These are phyloP conservation scores for Alectoria sarmentosa DNA, from an alignment of 495 filamentous ascomycete genomes.

Conservation along the genomic window DNA sequence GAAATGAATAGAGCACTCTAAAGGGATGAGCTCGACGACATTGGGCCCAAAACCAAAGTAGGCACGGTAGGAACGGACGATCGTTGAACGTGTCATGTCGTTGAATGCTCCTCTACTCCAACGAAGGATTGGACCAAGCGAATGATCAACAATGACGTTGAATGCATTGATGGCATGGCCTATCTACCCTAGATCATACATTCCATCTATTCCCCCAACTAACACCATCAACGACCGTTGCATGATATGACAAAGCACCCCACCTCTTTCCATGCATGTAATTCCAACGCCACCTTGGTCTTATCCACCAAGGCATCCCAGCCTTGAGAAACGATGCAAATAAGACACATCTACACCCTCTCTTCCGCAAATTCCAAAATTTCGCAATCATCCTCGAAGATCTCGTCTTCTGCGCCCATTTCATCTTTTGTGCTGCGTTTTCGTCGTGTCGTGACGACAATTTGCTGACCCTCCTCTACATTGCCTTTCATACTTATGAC, in stretches of 20 bases:
- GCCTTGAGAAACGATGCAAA: no score
- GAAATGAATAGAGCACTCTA: background rate
- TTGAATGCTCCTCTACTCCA: background rate
- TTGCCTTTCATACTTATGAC: conserved; percentile 44
- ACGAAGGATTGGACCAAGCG: no score
- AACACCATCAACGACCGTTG: conserved; percentile 4
- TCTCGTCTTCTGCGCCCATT: conserved; percentile 61
- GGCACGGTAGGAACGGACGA: background rate
- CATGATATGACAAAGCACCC: background rate
- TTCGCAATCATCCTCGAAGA: conserved; percentile 93
- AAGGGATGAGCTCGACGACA: background rate
- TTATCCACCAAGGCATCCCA: no score
- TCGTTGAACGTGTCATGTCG: background rate
- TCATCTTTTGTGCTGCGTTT: conserved; percentile 45
- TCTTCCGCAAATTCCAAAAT: conserved; percentile 87
- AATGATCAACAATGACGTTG: background rate
- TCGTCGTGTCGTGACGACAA: conserved; percentile 71
- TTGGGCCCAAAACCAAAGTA: background rate
- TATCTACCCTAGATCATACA: conserved; percentile 9
- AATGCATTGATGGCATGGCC: conserved; percentile 3
- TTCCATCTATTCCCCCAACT: background rate
- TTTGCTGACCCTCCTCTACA: conserved; percentile 65
- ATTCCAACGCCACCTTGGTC: background rate
- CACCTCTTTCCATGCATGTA: conserved; percentile 4
- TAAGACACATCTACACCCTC: conserved; percentile 57